Conservation (phyloP, 140 eudicot species). For the Artemisia princeps region DNA sequence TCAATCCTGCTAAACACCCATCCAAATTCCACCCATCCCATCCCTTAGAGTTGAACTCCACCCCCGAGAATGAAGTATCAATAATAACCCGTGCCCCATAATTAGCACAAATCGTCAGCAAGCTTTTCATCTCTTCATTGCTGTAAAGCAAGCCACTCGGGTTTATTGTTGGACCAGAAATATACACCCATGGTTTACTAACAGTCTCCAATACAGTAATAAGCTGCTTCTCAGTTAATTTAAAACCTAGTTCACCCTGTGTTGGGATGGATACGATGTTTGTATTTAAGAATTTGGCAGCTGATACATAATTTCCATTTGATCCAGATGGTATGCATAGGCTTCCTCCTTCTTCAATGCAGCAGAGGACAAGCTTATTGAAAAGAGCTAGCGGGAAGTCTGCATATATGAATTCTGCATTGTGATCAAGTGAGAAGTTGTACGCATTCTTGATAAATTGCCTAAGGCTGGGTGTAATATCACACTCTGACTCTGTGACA, state of each 20-base stretch:
- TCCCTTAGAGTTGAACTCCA: slow-evolving; percentile 43
- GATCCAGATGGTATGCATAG: slow-evolving; percentile 79
- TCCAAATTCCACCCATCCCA: slow-evolving; percentile 69
- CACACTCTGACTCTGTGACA: slow-evolving; percentile 67
- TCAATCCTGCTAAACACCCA: slow-evolving; percentile 39
- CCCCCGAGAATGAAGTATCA: slow-evolving; percentile 82
- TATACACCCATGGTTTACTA: slow-evolving; percentile 78
- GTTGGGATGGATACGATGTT: slow-evolving; percentile 49
- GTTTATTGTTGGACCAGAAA: slow-evolving; percentile 83
- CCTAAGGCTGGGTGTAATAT: slow-evolving; percentile 56
- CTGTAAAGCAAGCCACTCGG: slow-evolving; percentile 85
- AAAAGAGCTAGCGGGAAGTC: slow-evolving; percentile 72
- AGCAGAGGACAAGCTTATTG: slow-evolving; percentile 71
- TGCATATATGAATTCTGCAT: slow-evolving; percentile 56
- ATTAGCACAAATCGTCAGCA: slow-evolving; percentile 67
- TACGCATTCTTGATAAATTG: slow-evolving; percentile 47
- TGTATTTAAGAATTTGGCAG: slow-evolving; percentile 72
- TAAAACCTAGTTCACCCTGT: slow-evolving; percentile 55
- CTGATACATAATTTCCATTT: slow-evolving; percentile 68
- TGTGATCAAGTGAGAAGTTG: slow-evolving; percentile 52
- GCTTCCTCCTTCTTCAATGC: slow-evolving; percentile 86
- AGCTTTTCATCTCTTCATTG: slow-evolving; percentile 59
- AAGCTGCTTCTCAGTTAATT: slow-evolving; percentile 55
- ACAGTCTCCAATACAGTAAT: slow-evolving; percentile 33
- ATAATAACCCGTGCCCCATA: slow-evolving; percentile 75